Conservation (phyloP, 2,329 filamentous ascomycete genomes). For the Cladosporium sp. region DNA sequence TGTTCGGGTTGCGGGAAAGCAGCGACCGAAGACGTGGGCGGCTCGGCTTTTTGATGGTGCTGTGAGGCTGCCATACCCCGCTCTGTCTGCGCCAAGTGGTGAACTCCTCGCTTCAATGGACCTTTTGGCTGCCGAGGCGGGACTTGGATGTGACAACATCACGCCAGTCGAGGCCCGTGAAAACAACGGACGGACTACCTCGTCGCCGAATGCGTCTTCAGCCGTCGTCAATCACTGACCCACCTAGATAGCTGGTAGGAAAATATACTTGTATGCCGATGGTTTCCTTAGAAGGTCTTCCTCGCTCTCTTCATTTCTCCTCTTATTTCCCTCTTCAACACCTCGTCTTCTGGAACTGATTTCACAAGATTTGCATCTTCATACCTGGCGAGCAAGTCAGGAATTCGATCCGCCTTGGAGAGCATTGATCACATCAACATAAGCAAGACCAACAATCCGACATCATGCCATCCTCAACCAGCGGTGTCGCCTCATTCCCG, state of each 20-base stretch:
- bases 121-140: neutral
- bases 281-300: neutral
- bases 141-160: no score
- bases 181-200: neutral
- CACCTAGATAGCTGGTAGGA: neutral
- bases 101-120: neutral
- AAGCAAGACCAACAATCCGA: neutral
- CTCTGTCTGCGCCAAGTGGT: conserved; percentile 2
- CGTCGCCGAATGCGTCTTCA: neutral
- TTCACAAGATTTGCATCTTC: no score
- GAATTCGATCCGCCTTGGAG: no score
- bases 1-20: conserved; percentile 14
- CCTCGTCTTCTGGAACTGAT: no score
- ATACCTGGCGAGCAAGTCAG: no score
- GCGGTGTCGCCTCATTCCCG: conserved; percentile 57
- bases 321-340: no score
- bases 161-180: no score
- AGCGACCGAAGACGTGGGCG: conserved; percentile 6
- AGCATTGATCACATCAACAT: no score
- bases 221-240: neutral
- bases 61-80: neutral
- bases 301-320: neutral
- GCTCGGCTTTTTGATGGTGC: conserved; percentile 6
- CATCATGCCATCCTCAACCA: conserved; percentile 17
- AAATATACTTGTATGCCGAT: conserved; percentile 2